Evolutionary conservation across 345 rosid genomes (phyloP), one percentile per base, ranked within the genome.

Genomic region (Cochlearia excelsa): DNA sequence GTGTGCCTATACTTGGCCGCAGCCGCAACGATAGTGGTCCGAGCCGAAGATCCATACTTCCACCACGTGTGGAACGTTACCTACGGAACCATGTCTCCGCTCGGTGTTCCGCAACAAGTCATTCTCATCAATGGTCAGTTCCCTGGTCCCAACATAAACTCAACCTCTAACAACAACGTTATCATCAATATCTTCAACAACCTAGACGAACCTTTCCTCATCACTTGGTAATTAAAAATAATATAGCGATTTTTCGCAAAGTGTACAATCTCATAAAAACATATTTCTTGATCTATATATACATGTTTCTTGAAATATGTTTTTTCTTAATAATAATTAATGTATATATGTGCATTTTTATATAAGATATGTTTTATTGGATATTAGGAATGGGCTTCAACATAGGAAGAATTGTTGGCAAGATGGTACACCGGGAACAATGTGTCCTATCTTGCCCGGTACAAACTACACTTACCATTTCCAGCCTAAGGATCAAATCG

Each of bases 401-500:
- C 88, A 87, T 16, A 87, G 90, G 79, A 87, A 85, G 68, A 90
- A 90, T 55, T 83, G 82, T 0, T 90, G 95, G 97, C 85, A 79
- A 50, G 97, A 90, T 46, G 97, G 97, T 0, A 47, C 76, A 4
- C 62, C 55, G 0, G 97, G 94, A 5, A 87, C 97, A 0, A 80
- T 71, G 47, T 90, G 97, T 64, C 95, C 97, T 0, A 83, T 87
- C 57, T 63, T 40, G 1, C 87, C 95, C 0, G 90, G 95, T 1
- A 69, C 78, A 34, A 90, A 87, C 80, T 81, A 1, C 77, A 87
- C 97, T 3, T 90, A 81, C 75, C 77, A 71, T 10, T 86, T 84
- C 77, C 97, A 89, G 63, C 89, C 84, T 7, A 89, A 90, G 82
- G 97, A 90, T 58, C 97, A 90, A 62, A 90, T 90, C 26, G 94